These are phyloP conservation scores for Megacollybia marginata DNA, from an alignment of 768 basidiomycete species.

Conservation along the genomic window DNA sequence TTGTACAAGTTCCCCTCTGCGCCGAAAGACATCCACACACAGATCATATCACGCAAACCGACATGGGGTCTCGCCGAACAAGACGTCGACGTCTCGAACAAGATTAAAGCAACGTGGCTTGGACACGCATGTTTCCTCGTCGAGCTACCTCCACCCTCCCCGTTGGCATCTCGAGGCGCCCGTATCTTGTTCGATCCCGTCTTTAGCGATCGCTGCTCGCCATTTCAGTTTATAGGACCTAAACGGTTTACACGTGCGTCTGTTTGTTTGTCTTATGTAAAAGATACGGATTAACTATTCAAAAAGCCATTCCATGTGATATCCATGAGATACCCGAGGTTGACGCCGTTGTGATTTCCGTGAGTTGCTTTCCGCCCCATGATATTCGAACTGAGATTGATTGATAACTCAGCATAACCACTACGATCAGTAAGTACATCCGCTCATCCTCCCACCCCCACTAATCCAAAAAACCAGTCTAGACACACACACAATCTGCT, in stretches of 20 bases:
- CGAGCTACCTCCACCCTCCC: conserved; percentile 32
- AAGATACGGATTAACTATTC: conserved; percentile 6
- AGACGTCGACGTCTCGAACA: conserved; percentile 4
- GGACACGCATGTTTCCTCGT: conserved; percentile 50
- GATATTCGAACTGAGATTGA: not conserved
- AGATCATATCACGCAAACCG: conserved; percentile 28
- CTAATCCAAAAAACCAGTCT: too few species aligned
- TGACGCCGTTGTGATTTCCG: conserved; percentile 60
- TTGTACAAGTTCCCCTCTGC: conserved; percentile 6
- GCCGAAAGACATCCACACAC: conserved; percentile 2
- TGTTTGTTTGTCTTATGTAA: not conserved
- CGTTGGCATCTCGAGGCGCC: conserved; percentile 25
- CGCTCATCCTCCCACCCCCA: too few species aligned
- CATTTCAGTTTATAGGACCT: conserved; percentile 35
- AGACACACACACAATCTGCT: conserved; percentile 33
- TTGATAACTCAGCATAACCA: conserved; percentile 44
- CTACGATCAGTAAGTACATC: conserved; percentile 47
- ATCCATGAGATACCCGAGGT: conserved; percentile 52
- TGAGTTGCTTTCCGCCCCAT: conserved; percentile 15
- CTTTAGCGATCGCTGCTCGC: conserved; percentile 46
- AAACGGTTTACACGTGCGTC: conserved; percentile 39
- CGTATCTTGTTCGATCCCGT: conserved; percentile 47
- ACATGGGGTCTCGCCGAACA: conserved; percentile 25
- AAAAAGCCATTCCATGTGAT: conserved; percentile 37
- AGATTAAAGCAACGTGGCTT: conserved; percentile 46